A percentile compares a stretch with the other conserved stretches of the same genome.
Evolutionary conservation across 78 protist species (phyloP).

Genomic region (Carpediemonas membranifera): DNA sequence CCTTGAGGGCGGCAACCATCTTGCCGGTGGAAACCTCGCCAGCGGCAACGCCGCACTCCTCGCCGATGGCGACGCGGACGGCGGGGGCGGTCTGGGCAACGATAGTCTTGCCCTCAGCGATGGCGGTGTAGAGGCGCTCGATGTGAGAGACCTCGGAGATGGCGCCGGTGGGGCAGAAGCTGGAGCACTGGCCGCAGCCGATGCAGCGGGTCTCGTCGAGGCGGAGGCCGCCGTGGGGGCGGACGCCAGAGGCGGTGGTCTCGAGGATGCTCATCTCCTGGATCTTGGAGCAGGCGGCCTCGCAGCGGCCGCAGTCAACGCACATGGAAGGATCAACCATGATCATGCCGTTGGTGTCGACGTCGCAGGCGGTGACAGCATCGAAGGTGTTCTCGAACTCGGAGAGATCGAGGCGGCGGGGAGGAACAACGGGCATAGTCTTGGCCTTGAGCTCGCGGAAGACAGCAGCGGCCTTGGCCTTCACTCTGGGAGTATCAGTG

Average conservation of each 20-base stretch:
- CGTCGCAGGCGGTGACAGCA: background rate
- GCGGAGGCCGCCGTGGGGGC: too few relatives aligned
- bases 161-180: conserved; percentile 20
- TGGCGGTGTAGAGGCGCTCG: too few relatives aligned
- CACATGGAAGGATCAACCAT: conserved; percentile 10
- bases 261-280: conserved; percentile 9
- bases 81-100: too few relatives aligned
- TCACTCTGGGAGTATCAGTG: conserved; percentile 22
- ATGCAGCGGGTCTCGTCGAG: conserved; percentile 11
- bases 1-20: conserved; percentile 31
- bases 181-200: conserved; percentile 28
- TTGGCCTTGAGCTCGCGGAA: too few relatives aligned
- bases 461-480: conserved; percentile 1
- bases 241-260: too few relatives aligned
- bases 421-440: too few relatives aligned
- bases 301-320: too few relatives aligned
- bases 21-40: conserved; percentile 21
- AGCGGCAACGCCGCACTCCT: conserved; percentile 33
- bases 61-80: too few relatives aligned
- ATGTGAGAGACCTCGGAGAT: conserved; percentile 7
- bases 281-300: conserved; percentile 7
- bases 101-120: conserved; percentile 30
- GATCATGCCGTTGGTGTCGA: too few relatives aligned
- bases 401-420: background rate
- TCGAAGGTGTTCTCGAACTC: too few relatives aligned